These are phyloP conservation scores for Astragalus membranaceus DNA, from an alignment of 306 rosid genomes.

Conservation along the genomic window DNA sequence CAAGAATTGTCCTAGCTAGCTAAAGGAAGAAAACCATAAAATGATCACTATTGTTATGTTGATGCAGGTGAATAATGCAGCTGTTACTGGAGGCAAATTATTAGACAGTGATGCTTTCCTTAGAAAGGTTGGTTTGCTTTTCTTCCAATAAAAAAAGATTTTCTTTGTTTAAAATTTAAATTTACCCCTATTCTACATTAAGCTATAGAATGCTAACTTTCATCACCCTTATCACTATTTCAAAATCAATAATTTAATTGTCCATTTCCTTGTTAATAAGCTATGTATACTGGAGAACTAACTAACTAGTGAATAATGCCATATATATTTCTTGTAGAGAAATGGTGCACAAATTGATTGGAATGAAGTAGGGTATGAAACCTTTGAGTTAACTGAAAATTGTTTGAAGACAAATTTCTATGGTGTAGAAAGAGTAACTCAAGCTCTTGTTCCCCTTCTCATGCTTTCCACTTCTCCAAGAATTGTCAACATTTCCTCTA, in stretches of 20 bases:
- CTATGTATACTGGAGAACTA: background rate
- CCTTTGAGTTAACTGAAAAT: conserved; percentile 21
- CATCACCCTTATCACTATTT: background rate
- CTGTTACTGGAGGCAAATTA: conserved; percentile 18
- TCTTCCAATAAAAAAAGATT: background rate
- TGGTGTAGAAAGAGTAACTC: conserved; percentile 25
- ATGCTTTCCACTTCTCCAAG: conserved; percentile 28
- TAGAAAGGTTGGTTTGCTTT: conserved; percentile 16
- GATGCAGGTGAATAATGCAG: conserved; percentile 30
- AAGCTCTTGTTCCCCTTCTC: conserved; percentile 36
- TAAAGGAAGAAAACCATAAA: background rate
- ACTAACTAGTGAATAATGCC: background rate
- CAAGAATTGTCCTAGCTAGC: background rate
- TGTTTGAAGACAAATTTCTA: conserved; percentile 33
- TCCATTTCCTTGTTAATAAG: background rate
- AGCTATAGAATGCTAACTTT: background rate
- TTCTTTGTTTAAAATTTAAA: no score
- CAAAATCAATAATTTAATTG: background rate
- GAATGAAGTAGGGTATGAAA: conserved; percentile 20
- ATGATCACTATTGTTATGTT: background rate
- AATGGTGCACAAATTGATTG: conserved; percentile 18
- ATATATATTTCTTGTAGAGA: conserved; percentile 16
- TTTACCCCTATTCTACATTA: background rate
- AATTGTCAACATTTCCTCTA: conserved; percentile 34
- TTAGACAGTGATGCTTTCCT: conserved; percentile 17